A percentile compares a stretch with the other conserved stretches of the same genome.
phyloP scores from a whole-genome alignment of 208 protist genomes.

The Wallacemonas collosoma region DNA sequence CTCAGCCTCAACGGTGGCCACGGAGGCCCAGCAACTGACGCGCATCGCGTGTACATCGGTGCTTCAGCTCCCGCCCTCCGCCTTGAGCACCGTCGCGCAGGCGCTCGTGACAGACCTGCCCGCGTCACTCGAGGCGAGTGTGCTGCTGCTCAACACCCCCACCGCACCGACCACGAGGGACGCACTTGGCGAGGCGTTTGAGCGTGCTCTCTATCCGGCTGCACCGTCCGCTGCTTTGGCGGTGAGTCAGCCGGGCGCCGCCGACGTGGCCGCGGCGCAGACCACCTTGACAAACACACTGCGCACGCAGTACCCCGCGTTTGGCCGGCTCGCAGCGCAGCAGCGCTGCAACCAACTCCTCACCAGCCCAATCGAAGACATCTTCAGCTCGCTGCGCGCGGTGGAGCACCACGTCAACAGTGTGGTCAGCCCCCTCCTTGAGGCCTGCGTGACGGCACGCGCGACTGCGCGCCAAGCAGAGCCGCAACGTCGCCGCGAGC shows the following conservation, averaged over 20 bases:
- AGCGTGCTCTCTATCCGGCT: conserved; percentile 3
- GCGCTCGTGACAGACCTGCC: conserved; percentile 27
- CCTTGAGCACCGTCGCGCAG: conserved; percentile 14
- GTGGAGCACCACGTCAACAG: conserved; percentile 12
- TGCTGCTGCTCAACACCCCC: conserved; percentile 25
- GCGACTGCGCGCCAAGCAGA: background rate
- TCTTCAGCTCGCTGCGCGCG: conserved; percentile 15
- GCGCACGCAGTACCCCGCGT: conserved; percentile 25
- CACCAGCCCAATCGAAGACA: conserved; percentile 9
- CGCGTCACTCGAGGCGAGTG: conserved; percentile 22
- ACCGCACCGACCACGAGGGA: conserved; percentile 4
- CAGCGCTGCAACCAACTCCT: conserved; percentile 23
- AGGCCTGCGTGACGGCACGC: background rate
- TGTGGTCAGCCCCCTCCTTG: background rate
- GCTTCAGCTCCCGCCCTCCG: conserved; percentile 23
- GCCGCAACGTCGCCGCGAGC: background rate
- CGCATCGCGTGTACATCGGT: conserved; percentile 26
- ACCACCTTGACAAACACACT: conserved; percentile 7
- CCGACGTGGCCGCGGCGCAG: conserved; percentile 16
- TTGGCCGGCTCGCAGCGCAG: conserved; percentile 23
- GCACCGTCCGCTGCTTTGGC: background rate
- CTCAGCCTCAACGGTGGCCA: background rate
- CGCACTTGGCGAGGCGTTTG: conserved; percentile 24
- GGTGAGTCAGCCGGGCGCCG: background rate
- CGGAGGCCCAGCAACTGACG: background rate